These are phyloP conservation scores for Colletotrichum sojae DNA, from an alignment of 2,329 filamentous ascomycete genomes.

Conservation along the genomic window DNA sequence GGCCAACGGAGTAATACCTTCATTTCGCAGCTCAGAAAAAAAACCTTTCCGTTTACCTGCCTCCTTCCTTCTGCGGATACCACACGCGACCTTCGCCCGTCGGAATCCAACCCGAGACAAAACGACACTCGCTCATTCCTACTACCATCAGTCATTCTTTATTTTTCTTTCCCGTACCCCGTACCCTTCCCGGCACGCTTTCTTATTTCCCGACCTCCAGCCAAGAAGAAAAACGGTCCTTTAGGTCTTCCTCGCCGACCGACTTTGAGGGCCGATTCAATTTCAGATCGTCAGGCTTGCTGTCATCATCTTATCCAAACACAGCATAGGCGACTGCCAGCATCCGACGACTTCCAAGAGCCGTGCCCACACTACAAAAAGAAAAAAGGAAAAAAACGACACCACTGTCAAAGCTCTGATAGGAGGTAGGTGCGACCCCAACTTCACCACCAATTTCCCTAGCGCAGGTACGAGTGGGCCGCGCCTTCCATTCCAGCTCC, in stretches of 20 bases:
- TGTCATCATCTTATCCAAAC: constrained; percentile 5
- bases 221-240: constrained; percentile 16
- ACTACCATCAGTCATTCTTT: constrained; percentile 26
- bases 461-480: constrained; percentile 36
- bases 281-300: constrained; percentile 20
- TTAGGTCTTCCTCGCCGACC: constrained; percentile 10
- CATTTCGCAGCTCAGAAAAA: constrained; percentile 11
- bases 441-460: constrained; percentile 39
- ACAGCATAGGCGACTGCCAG: constrained; percentile 17
- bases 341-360: constrained; percentile 23
- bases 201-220: constrained; percentile 12
- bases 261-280: background rate
- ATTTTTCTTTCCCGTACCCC: constrained; percentile 9
- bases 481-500: constrained; percentile 36
- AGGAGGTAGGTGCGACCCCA: constrained; percentile 37
- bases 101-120: constrained; percentile 13
- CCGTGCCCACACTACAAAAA: constrained; percentile 7
- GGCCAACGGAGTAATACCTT: constrained; percentile 9
- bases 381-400: constrained; percentile 5
- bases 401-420: constrained; percentile 34
- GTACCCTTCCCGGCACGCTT: constrained; percentile 2
- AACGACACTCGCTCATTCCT: constrained; percentile 21
- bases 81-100: constrained; percentile 1
- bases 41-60: background rate
- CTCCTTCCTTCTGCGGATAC: constrained; percentile 1